Evolutionary conservation across 1,284 basidiomycete species (phyloP).

Genomic region (Ustilago cynodontis): DNA sequence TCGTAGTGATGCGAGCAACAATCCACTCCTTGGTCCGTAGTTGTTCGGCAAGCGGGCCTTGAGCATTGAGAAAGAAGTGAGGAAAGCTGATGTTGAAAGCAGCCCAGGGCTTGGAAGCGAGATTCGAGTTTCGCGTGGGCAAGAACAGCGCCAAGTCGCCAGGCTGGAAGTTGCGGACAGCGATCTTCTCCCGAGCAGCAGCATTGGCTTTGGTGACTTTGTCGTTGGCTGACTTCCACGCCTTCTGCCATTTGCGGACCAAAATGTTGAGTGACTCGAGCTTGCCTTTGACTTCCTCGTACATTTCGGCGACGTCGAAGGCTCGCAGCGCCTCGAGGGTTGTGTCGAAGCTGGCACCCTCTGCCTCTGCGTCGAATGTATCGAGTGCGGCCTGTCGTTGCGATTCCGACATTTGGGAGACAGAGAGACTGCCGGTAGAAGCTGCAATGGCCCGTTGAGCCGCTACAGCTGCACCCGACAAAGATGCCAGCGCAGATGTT

Average conservation of each 20-base stretch:
- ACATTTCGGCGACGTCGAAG: slow-evolving; percentile 79
- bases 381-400: slow-evolving; percentile 53
- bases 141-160: slow-evolving; percentile 90
- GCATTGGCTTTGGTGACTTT: slow-evolving; percentile 75
- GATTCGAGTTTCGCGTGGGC: slow-evolving; percentile 88
- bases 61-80: slow-evolving; percentile 93
- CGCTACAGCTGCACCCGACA: slow-evolving; percentile 12
- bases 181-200: slow-evolving; percentile 72
- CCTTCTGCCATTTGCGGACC: slow-evolving; percentile 96
- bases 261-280: slow-evolving; percentile 75
- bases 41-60: slow-evolving; percentile 79
- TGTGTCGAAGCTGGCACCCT: slow-evolving; percentile 38
- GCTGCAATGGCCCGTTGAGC: slow-evolving; percentile 44
- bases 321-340: slow-evolving; percentile 75
- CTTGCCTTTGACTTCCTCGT: slow-evolving; percentile 84
- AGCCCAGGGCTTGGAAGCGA: slow-evolving; percentile 56
- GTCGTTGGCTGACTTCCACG: slow-evolving; percentile 79
- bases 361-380: slow-evolving; percentile 50
- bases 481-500: slow-evolving; percentile 9
- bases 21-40: slow-evolving; percentile 80
- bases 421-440: slow-evolving; percentile 38
- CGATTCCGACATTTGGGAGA: slow-evolving; percentile 49
- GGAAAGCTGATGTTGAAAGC: slow-evolving; percentile 80
- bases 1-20: slow-evolving; percentile 88
- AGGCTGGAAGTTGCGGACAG: slow-evolving; percentile 60